Evolutionary conservation across 2,329 filamentous ascomycete genomes (phyloP).

Genomic region (Tolypocladium guangdongense): DNA sequence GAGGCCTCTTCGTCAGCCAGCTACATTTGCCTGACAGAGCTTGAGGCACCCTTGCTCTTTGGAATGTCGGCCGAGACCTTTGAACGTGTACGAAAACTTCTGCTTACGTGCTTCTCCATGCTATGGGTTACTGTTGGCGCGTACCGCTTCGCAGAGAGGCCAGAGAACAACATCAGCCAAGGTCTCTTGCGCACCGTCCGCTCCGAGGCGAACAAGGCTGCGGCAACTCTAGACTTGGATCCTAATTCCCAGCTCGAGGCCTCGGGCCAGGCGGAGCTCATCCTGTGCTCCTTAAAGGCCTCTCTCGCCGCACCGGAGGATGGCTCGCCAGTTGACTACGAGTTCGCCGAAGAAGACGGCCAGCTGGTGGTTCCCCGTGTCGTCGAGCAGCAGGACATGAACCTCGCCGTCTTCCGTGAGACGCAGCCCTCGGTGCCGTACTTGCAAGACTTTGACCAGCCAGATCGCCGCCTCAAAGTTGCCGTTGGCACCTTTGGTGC

Average conservation of each 20-base stretch:
- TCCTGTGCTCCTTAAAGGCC: constrained; percentile 15
- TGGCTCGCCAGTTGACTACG: constrained; percentile 13
- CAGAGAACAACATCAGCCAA: constrained; percentile 31
- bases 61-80: constrained; percentile 28
- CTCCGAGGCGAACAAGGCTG: constrained; percentile 32
- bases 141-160: constrained; percentile 23
- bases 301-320: constrained; percentile 9
- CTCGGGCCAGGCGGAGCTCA: constrained; percentile 18
- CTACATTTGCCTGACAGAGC: constrained; percentile 32
- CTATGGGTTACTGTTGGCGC: constrained; percentile 31
- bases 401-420: constrained; percentile 14
- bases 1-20: constrained; percentile 6
- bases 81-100: constrained; percentile 20
- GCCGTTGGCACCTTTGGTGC: constrained; percentile 27
- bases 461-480: constrained; percentile 21
- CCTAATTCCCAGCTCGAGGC: constrained; percentile 19
- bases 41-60: constrained; percentile 31
- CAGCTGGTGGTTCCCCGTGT: constrained; percentile 17
- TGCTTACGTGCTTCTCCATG: constrained; percentile 22
- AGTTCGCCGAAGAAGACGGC: constrained; percentile 18
- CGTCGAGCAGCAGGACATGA: constrained; percentile 13
- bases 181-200: constrained; percentile 34
- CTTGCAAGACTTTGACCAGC: constrained; percentile 25
- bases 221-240: constrained; percentile 35
- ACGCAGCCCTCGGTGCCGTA: constrained; percentile 14